phyloP scores from a whole-genome alignment of 1,284 basidiomycete species.

The Microbotryum scabiosae region DNA sequence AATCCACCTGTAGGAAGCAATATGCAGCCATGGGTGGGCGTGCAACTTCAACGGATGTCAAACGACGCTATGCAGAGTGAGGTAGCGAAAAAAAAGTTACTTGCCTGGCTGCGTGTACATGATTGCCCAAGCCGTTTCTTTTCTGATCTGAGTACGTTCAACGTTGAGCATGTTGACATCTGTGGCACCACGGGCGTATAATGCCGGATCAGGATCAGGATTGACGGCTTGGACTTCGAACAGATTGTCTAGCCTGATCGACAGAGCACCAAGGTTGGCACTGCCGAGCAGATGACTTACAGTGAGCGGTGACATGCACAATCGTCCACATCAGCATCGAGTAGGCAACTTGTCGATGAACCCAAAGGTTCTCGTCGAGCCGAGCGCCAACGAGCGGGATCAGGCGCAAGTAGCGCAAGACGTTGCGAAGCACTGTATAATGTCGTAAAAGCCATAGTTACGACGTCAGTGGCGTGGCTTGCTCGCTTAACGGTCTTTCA shows the following conservation, averaged over 20 bases:
- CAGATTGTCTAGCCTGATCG: not conserved
- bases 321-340: conserved; percentile 64
- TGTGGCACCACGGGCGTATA: not conserved
- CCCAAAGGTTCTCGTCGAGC: conserved; percentile 77
- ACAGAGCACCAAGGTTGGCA: not conserved
- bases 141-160: conserved; percentile 53
- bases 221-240: not conserved
- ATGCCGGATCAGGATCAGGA: not conserved
- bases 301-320: conserved; percentile 80
- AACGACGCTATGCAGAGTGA: not conserved
- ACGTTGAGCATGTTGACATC: conserved; percentile 82
- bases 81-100: conserved; percentile 3
- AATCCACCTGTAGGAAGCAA: conserved; percentile 52
- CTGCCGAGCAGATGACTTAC: conserved; percentile 1
- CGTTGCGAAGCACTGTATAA: conserved; percentile 58
- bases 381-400: conserved; percentile 43
- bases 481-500: too few species aligned
- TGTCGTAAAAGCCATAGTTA: not conserved
- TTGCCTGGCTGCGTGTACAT: conserved; percentile 63
- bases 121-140: conserved; percentile 62
- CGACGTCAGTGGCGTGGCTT: too few species aligned
- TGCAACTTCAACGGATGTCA: not conserved
- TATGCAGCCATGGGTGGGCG: not conserved
- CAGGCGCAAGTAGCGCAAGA: conserved; percentile 69
- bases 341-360: conserved; percentile 83